A percentile compares a stretch with the other conserved stretches of the same genome.
phyloP scores from a whole-genome alignment of 768 basidiomycete genomes.

The Podaxis sp. region DNA sequence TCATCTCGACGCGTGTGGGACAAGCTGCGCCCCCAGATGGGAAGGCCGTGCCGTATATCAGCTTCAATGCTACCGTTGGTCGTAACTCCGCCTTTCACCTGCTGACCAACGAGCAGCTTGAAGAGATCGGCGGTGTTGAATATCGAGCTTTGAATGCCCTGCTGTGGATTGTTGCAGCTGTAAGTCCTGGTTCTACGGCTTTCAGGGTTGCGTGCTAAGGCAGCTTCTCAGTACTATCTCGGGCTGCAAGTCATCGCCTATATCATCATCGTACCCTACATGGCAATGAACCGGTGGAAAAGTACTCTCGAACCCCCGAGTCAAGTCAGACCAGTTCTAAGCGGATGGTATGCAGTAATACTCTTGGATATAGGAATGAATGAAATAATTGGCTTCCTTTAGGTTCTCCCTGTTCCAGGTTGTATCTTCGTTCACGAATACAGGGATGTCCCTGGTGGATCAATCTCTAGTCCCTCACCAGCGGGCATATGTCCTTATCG shows the following conservation, averaged over 20 bases:
- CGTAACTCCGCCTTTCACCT: constrained; percentile 71
- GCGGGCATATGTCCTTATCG: constrained; percentile 76
- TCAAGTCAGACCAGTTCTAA: constrained; percentile 51
- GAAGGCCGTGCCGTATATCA: constrained; percentile 58
- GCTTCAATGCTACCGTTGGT: constrained; percentile 83
- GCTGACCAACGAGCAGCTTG: constrained; percentile 78
- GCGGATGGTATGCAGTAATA: constrained; percentile 56
- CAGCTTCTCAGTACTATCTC: constrained; percentile 67
- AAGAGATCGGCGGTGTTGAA: constrained; percentile 93
- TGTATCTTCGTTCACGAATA: constrained; percentile 85
- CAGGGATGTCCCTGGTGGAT: constrained; percentile 85
- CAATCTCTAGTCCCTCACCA: constrained; percentile 92
- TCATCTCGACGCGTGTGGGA: constrained; percentile 42
- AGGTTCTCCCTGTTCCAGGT: constrained; percentile 89
- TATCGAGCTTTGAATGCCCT: constrained; percentile 81
- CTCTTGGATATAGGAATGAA: background rate
- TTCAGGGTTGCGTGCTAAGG: constrained; percentile 4
- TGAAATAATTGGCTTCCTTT: background rate
- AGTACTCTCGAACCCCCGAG: constrained; percentile 57
- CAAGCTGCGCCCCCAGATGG: constrained; percentile 51
- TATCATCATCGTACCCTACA: constrained; percentile 78
- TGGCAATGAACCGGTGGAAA: constrained; percentile 59
- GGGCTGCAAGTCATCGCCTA: constrained; percentile 67
- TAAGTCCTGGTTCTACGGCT: constrained; percentile 37
- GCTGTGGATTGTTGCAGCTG: constrained; percentile 75